Percentiles rank a stretch among this genome's conserved stretches.
These are phyloP conservation scores for Esteya vermicola DNA, from an alignment of 2,329 filamentous ascomycete species.

Conservation along the genomic window DNA sequence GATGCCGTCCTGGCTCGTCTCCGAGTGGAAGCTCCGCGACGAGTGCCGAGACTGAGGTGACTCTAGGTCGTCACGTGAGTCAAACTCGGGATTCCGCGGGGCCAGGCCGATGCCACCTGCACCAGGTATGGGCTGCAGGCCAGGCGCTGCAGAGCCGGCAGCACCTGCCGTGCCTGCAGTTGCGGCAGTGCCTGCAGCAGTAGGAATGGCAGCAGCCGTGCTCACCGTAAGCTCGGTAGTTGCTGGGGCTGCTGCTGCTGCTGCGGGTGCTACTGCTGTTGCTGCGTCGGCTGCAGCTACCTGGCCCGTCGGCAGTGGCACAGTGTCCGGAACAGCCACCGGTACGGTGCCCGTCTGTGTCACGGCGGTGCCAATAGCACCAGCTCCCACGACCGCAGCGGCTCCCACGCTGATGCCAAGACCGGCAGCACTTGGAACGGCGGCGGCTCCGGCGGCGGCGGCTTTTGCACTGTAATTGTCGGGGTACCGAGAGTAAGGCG, in stretches of 20 bases:
- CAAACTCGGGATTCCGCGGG: conserved; percentile 47
- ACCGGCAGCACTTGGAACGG: background rate
- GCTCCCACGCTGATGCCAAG: background rate
- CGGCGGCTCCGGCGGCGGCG: conserved; percentile 5
- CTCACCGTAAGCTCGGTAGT: background rate
- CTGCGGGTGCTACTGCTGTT: background rate
- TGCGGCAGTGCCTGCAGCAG: background rate
- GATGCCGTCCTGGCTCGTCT: conserved; percentile 38
- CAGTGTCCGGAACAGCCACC: conserved; percentile 4
- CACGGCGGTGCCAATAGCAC: background rate
- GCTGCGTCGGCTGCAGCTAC: background rate
- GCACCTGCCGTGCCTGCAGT: background rate
- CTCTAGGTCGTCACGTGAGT: conserved; percentile 40
- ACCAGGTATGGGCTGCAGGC: conserved; percentile 27
- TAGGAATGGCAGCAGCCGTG: conserved; percentile 1
- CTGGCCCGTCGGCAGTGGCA: background rate
- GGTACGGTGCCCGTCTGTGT: conserved; percentile 2
- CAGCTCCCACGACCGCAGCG: background rate
- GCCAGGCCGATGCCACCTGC: conserved; percentile 48
- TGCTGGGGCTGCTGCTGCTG: conserved; percentile 9
- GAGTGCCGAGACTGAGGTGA: conserved; percentile 36
- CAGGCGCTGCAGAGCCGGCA: background rate
- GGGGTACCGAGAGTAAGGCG: conserved; percentile 82
- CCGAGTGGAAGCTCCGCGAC: conserved; percentile 33
- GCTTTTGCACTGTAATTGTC: conserved; percentile 53